phyloP scores from a whole-genome alignment of 805 yeast species.

The Candida hispaniensis region DNA sequence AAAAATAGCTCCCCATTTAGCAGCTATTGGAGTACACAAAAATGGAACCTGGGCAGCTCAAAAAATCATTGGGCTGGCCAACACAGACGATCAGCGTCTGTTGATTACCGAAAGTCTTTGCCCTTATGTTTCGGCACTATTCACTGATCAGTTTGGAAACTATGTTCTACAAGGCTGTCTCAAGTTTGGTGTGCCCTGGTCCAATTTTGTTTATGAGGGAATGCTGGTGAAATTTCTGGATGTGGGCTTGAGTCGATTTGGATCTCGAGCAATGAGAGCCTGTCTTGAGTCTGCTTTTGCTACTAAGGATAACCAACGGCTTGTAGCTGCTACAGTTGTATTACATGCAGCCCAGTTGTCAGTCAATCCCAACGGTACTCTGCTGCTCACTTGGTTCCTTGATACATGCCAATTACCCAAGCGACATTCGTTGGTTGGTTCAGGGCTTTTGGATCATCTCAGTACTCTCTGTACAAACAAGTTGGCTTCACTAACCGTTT shows the following conservation, averaged over 20 bases:
- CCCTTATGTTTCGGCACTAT: conserved; percentile 73
- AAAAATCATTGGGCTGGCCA: conserved; percentile 72
- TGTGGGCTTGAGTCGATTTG: conserved; percentile 81
- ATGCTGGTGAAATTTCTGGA: conserved; percentile 67
- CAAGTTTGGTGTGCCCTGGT: conserved; percentile 80
- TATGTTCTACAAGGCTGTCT: conserved; percentile 92
- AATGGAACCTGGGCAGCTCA: conserved; percentile 99
- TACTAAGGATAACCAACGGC: conserved; percentile 53
- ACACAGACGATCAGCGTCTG: conserved; percentile 35
- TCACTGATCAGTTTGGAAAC: conserved; percentile 94
- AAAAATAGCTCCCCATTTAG: conserved; percentile 63
- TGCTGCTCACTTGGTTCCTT: conserved; percentile 85
- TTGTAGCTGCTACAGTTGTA: conserved; percentile 68
- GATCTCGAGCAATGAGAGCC: conserved; percentile 90
- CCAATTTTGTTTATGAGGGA: conserved; percentile 79
- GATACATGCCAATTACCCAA: conserved; percentile 67
- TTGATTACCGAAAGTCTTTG: conserved; percentile 62
- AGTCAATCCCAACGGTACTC: conserved; percentile 75
- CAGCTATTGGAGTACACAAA: conserved; percentile 90
- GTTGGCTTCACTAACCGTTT: conserved; percentile 69
- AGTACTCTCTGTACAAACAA: conserved; percentile 64
- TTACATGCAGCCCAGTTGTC: conserved; percentile 70
- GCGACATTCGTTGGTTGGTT: conserved; percentile 56
- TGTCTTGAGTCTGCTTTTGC: conserved; percentile 73
- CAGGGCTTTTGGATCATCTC: conserved; percentile 50